Percentiles rank a stretch among this genome's conserved stretches.
Evolutionary conservation across 202 grass and related monocot species (phyloP).

Genomic region (Setaria italica): DNA sequence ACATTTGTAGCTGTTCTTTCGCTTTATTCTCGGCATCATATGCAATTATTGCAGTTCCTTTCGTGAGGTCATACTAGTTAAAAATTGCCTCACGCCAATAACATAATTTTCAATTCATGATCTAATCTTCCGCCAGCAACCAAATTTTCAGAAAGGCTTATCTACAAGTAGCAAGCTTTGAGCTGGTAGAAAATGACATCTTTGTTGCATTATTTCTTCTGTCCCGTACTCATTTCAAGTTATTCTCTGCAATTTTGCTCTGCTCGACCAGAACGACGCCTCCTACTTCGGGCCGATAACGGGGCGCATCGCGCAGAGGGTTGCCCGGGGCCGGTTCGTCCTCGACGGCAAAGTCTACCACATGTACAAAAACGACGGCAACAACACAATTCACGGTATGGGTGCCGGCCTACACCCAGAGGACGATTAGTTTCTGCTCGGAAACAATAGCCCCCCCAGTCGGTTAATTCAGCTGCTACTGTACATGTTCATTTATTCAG

Average conservation of each 20-base stretch:
- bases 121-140: not conserved
- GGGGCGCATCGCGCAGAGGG: conserved; percentile 63
- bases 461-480: too few species aligned
- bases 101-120: not conserved
- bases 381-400: conserved; percentile 51
- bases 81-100: not conserved
- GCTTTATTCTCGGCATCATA: not conserved
- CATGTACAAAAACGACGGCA: conserved; percentile 58
- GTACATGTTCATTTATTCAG: conserved; percentile 25
- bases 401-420: too few species aligned
- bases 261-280: conserved; percentile 49
- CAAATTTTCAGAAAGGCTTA: conserved; percentile 22
- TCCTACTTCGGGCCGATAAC: conserved; percentile 64
- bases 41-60: not conserved
- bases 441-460: too few species aligned
- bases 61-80: not conserved
- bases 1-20: not conserved
- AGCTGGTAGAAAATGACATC: not conserved
- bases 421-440: too few species aligned
- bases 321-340: conserved; percentile 64
- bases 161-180: not conserved
- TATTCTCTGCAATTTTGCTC: not conserved
- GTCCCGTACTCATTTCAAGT: not conserved
- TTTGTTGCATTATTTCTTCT: not conserved
- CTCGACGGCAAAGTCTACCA: conserved; percentile 62